These are phyloP conservation scores for Pyrrhoderma noxium DNA, from an alignment of 1,284 basidiomycete species.

Conservation along the genomic window DNA sequence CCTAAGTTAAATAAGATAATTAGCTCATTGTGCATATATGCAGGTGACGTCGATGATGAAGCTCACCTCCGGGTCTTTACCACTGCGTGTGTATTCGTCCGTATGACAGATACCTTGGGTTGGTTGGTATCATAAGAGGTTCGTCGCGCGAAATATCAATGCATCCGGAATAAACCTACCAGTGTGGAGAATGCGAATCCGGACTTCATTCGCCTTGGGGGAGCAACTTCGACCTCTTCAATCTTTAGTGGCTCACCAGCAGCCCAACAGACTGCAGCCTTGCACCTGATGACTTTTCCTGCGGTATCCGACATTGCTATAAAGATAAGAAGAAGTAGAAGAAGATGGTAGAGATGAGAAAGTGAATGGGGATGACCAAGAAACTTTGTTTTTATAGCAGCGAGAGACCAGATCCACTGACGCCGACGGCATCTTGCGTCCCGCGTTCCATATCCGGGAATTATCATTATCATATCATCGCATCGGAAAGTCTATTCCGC, in stretches of 20 bases:
- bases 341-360: constrained; percentile 6
- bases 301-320: constrained; percentile 54
- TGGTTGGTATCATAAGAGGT: constrained; percentile 13
- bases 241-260: constrained; percentile 85
- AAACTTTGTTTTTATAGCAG: constrained; percentile 1
- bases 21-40: constrained; percentile 5
- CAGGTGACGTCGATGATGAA: constrained; percentile 8
- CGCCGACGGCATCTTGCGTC: neutral
- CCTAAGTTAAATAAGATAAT: constrained; percentile 37
- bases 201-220: constrained; percentile 89
- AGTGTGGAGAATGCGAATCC: constrained; percentile 87
- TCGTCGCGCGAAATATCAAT: constrained; percentile 1
- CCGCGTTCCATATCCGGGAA: neutral
- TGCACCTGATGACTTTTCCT: constrained; percentile 83
- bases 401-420: neutral
- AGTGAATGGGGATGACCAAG: constrained; percentile 9
- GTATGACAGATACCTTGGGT: constrained; percentile 96
- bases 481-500: constrained; percentile 1
- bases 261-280: constrained; percentile 95
- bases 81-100: constrained; percentile 95
- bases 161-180: constrained; percentile 35
- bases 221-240: constrained; percentile 90
- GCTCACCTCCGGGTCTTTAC: constrained; percentile 85
- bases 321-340: constrained; percentile 6
- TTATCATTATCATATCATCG: neutral